phyloP scores from a whole-genome alignment of 257 asterid species.

The Vinca minor region DNA sequence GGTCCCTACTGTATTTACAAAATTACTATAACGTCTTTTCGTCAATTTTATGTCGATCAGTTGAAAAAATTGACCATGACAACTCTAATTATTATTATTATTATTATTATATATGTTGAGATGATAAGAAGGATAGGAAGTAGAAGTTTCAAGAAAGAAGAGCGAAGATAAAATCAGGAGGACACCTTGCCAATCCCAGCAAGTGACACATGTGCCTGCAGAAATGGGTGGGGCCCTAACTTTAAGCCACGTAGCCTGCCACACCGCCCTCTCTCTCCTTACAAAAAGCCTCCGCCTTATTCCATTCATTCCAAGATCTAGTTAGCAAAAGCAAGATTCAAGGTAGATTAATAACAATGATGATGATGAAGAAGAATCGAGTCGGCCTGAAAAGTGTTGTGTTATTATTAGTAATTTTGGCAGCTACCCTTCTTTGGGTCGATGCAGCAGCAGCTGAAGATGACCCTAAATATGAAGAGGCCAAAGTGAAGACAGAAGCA shows the following conservation, averaged over 20 bases:
- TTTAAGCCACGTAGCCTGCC: conserved; percentile 12
- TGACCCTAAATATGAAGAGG: conserved; percentile 3
- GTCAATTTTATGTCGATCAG: too few relatives aligned
- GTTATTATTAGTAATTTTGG: not conserved
- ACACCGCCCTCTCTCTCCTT: not conserved
- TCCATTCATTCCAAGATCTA: too few relatives aligned
- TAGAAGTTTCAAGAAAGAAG: not conserved
- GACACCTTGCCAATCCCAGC: not conserved
- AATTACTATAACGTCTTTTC: too few relatives aligned
- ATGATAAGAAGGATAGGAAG: not conserved
- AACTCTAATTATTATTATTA: too few relatives aligned
- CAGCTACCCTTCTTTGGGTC: not conserved
- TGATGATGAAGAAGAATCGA: not conserved
- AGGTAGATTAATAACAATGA: not conserved
- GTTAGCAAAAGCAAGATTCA: too few relatives aligned
- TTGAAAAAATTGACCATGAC: too few relatives aligned
- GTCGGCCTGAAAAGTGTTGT: too few relatives aligned
- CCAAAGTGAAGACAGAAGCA: conserved; percentile 9
- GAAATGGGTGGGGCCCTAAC: too few relatives aligned
- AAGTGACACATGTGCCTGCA: conserved; percentile 3
- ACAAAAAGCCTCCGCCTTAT: too few relatives aligned
- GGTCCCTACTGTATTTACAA: too few relatives aligned
- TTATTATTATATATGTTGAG: too few relatives aligned
- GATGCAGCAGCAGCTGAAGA: not conserved
- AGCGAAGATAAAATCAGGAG: not conserved